These are phyloP conservation scores for Trichoderma harzianum DNA, from an alignment of 2,329 filamentous ascomycete genomes.

Conservation along the genomic window DNA sequence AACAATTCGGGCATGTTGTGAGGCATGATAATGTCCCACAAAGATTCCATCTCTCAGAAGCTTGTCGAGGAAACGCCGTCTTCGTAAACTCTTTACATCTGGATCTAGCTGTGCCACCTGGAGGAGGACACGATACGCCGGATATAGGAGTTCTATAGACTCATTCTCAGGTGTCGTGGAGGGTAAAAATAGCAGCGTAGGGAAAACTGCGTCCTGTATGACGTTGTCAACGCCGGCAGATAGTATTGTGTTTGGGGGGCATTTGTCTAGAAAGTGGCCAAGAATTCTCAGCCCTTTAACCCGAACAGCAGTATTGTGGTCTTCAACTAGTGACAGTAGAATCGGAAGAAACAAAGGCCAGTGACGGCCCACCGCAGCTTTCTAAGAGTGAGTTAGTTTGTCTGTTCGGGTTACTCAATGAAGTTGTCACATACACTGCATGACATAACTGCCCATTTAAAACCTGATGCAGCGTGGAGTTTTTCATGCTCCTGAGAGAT, in stretches of 20 bases:
- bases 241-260: slow-evolving; percentile 51
- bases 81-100: slow-evolving; percentile 25
- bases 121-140: slow-evolving; percentile 65
- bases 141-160: slow-evolving; percentile 59
- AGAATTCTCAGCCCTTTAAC: slow-evolving; percentile 55
- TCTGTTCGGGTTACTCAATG: not conserved
- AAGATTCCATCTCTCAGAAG: slow-evolving; percentile 56
- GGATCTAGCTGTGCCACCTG: slow-evolving; percentile 44
- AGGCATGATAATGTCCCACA: slow-evolving; percentile 54
- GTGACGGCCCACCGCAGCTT: slow-evolving; percentile 32
- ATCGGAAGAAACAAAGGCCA: slow-evolving; percentile 71
- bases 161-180: slow-evolving; percentile 71
- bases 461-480: slow-evolving; percentile 24
- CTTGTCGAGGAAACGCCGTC: slow-evolving; percentile 47
- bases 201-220: slow-evolving; percentile 66
- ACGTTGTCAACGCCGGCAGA: slow-evolving; percentile 64
- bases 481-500: slow-evolving; percentile 25
- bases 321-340: slow-evolving; percentile 66
- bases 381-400: not conserved
- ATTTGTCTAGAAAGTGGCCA: slow-evolving; percentile 50
- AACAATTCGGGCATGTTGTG: slow-evolving; percentile 56
- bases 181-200: slow-evolving; percentile 73
- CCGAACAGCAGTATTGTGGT: slow-evolving; percentile 52
- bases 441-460: slow-evolving; percentile 53
- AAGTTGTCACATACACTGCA: slow-evolving; percentile 44